Conservation (phyloP, 2,329 filamentous ascomycete genomes). For the Paramyrothecium roridum region DNA sequence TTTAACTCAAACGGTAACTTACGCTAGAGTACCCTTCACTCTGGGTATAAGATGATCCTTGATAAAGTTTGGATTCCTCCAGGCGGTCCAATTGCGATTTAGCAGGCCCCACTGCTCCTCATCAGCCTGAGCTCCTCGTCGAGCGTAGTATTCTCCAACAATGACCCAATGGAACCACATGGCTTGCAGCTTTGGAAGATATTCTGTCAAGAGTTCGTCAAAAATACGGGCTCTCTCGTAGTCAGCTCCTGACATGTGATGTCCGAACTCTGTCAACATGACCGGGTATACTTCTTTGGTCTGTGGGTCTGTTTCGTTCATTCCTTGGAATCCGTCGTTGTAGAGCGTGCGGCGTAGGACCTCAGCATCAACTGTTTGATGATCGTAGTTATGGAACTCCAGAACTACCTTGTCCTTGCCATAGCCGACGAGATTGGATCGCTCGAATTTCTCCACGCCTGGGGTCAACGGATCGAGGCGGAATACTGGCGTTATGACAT, state of each 20-base stretch:
- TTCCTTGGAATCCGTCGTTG: conserved; percentile 34
- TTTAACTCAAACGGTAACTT: no score
- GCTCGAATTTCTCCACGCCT: background rate
- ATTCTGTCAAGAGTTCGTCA: conserved; percentile 46
- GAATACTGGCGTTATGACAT: background rate
- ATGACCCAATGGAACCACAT: conserved; percentile 60
- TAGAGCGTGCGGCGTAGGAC: background rate
- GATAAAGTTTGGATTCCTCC: conserved; percentile 42
- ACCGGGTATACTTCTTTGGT: conserved; percentile 33
- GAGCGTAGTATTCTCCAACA: conserved; percentile 55
- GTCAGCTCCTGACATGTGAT: conserved; percentile 42
- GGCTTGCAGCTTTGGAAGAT: conserved; percentile 42
- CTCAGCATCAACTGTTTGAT: background rate
- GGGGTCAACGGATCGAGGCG: background rate
- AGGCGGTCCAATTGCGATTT: conserved; percentile 50
- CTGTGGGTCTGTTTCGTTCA: conserved; percentile 31
- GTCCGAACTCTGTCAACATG: conserved; percentile 52
- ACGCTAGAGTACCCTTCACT: no score
- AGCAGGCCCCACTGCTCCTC: conserved; percentile 57
- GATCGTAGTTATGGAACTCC: background rate
- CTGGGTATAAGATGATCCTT: conserved; percentile 9
- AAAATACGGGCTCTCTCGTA: conserved; percentile 42
- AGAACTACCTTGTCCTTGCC: background rate
- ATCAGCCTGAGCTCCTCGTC: conserved; percentile 47
- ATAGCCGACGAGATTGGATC: background rate